Base-by-base conservation (phyloP, 1,139 yeast species). In the Maudiozyma humilis region DNA sequence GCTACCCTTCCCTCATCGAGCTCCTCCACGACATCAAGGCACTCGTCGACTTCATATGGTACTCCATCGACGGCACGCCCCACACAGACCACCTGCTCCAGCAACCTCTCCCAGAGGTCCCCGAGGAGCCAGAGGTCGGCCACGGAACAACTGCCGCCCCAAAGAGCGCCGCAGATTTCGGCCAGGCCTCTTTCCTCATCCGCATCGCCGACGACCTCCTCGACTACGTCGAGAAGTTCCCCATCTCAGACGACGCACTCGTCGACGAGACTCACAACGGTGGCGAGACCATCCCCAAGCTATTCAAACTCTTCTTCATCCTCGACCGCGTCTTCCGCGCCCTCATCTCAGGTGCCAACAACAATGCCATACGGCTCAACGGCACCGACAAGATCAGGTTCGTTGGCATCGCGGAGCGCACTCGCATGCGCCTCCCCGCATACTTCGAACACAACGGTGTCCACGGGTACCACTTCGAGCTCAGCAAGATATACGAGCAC, bases 181-280 rank as follows among this genome's bases (percentile, higher is more conserved):
- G 83, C 0, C 89, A 81, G 59, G 67, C 69, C 0, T 77, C 78
- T 44, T 82, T 80, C 51, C 63, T 81, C 19, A 67, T 83, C 31
- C 73, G 73, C 47, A 70, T 83, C 3, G 68, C 83, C 47, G 85
- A 82, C 38, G 89, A 82, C 51, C 59, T 82, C 42, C 76, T 79
- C 41, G 91, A 82, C 51, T 82, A 75, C 52, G 47, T 76, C 20
- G 68, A 63, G 23, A 76, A 73, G 55, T 78, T 75, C 48, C 55
- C 60, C 1, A 40, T 70, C 8, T 46, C 49, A 4, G 52, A 54
- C 16, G 45, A 49, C 13, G 45, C 51, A 8, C 44, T 44, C n/a
- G n/a, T n/a, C n/a, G n/a, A n/a, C 27, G 52, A 54, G n/a, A 44
- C 48, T 13, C 45, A 50, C 7, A 44, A 43, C 7, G 60, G 55